phyloP scores from a whole-genome alignment of 108 stramenopile genomes.

The Epithemia pelagica region DNA sequence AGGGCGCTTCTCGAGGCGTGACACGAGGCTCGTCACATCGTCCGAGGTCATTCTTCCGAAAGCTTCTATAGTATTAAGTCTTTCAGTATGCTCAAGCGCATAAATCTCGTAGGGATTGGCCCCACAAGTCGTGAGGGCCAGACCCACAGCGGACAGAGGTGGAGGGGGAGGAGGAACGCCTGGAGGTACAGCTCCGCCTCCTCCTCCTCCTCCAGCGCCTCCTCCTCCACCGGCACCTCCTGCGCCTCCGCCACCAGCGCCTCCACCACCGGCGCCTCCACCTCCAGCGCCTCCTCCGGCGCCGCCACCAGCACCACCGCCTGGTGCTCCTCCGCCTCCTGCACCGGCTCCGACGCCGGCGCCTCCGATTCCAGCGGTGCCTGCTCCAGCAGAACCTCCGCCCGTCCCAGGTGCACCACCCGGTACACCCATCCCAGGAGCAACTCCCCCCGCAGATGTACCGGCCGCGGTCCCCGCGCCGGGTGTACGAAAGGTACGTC shows the following conservation, averaged over 20 bases:
- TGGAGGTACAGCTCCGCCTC: background rate
- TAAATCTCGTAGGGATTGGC: background rate
- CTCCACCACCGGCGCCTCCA: background rate
- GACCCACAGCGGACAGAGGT: background rate
- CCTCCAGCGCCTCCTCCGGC: background rate
- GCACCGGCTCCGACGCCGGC: too few species aligned
- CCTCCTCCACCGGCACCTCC: background rate
- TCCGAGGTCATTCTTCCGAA: background rate
- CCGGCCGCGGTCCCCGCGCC: too few species aligned
- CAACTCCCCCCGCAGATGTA: too few species aligned
- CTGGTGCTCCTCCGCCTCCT: too few species aligned
- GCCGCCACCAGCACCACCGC: too few species aligned
- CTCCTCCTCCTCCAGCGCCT: background rate
- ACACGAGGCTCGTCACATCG: background rate
- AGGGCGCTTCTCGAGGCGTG: background rate
- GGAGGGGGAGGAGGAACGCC: background rate
- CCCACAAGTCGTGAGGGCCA: background rate
- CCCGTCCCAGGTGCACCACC: too few species aligned
- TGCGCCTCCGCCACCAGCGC: background rate
- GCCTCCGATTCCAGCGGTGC: too few species aligned
- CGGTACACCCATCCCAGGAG: too few species aligned
- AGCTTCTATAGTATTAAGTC: background rate
- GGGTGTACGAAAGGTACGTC: too few species aligned
- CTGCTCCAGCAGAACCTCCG: too few species aligned
- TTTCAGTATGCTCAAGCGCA: background rate